phyloP scores from a whole-genome alignment of 768 basidiomycete genomes.

The Naganishia onofrii region DNA sequence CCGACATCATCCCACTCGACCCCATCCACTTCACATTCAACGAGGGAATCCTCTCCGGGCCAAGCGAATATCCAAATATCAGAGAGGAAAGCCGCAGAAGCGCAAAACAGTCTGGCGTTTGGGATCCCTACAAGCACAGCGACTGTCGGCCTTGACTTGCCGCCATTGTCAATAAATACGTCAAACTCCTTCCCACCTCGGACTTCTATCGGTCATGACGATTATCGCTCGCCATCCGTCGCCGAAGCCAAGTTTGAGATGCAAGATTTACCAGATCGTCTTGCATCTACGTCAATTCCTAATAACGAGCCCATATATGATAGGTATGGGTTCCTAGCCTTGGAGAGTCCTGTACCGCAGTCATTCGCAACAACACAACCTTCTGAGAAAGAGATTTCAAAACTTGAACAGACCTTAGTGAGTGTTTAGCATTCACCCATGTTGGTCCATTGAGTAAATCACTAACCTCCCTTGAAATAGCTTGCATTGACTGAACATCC shows the following conservation, averaged over 20 bases:
- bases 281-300: background rate
- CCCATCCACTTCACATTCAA: background rate
- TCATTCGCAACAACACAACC: conserved; percentile 37
- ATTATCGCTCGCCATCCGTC: background rate
- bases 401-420: conserved; percentile 25
- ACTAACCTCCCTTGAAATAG: conserved; percentile 29
- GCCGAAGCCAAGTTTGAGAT: background rate
- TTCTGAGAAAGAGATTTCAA: conserved; percentile 25
- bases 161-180: background rate
- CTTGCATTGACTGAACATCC: conserved; percentile 41
- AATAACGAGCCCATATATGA: conserved; percentile 34
- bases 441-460: background rate
- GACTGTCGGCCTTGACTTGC: background rate
- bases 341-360: conserved; percentile 42
- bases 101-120: background rate
- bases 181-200: background rate
- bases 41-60: background rate
- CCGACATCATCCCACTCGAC: background rate
- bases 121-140: background rate
- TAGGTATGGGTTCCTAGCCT: conserved; percentile 48
- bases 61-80: background rate
- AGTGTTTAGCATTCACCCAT: background rate
- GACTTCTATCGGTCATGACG: background rate
- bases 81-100: background rate
- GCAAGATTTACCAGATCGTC: background rate